Percentiles rank a stretch among this genome's conserved stretches.
phyloP scores from a whole-genome alignment of 116 monocot genomes.

The Zostera marina region DNA sequence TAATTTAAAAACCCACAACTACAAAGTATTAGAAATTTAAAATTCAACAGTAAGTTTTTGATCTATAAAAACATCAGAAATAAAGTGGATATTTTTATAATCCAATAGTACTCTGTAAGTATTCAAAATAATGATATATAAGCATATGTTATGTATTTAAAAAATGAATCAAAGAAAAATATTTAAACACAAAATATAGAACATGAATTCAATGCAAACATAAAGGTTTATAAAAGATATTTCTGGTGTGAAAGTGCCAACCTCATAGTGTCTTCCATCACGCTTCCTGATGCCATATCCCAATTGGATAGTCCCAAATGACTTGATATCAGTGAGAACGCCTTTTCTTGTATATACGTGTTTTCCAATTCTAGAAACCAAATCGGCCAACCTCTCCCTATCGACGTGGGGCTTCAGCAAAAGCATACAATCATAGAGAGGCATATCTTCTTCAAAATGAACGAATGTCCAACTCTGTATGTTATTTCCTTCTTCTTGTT shows the following conservation, averaged over 20 bases:
- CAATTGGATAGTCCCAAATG: slow-evolving; percentile 52
- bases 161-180: no score
- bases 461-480: no score
- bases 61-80: no score
- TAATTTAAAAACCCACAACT: no score
- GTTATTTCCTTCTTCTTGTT: no score
- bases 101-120: no score
- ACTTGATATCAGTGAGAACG: slow-evolving; percentile 78
- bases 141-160: no score
- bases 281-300: slow-evolving; percentile 84
- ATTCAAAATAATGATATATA: no score
- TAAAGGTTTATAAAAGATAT: background rate
- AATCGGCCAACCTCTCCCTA: slow-evolving; percentile 32
- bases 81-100: no score
- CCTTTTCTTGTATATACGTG: slow-evolving; percentile 52
- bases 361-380: slow-evolving; percentile 31
- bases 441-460: slow-evolving; percentile 26
- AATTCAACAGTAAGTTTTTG: no score
- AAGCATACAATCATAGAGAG: slow-evolving; percentile 81
- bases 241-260: background rate
- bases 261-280: slow-evolving; percentile 74
- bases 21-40: no score
- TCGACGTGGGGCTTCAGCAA: slow-evolving; percentile 35
- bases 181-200: no score
- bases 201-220: background rate